These are phyloP conservation scores for Trifolium fragiferum DNA, from an alignment of 306 rosid species.

Conservation along the genomic window DNA sequence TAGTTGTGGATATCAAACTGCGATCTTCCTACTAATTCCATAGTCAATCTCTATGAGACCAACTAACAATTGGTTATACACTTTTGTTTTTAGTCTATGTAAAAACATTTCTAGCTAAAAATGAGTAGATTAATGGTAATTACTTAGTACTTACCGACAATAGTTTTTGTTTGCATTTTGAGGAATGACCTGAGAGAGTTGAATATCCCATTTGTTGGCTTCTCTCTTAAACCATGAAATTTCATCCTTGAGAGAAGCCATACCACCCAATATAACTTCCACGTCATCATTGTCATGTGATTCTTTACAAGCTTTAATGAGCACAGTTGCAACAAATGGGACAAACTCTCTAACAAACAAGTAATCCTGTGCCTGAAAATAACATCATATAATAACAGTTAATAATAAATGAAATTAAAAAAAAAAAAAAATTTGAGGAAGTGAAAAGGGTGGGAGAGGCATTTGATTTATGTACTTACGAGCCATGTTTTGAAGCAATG, in stretches of 20 bases:
- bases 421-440: neutral
- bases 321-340: constrained; percentile 64
- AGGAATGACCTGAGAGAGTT: constrained; percentile 58
- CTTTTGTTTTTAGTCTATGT: too few species aligned
- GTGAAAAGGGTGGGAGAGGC: neutral
- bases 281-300: constrained; percentile 57
- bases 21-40: too few species aligned
- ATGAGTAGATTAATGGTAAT: neutral
- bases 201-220: constrained; percentile 62
- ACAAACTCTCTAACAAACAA: constrained; percentile 72
- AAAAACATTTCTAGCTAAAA: too few species aligned
- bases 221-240: constrained; percentile 76
- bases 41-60: too few species aligned
- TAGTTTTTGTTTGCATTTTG: constrained; percentile 54
- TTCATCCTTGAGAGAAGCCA: constrained; percentile 73
- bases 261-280: constrained; percentile 63
- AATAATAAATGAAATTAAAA: neutral
- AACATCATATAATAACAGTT: neutral
- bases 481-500: constrained; percentile 81
- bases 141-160: constrained; percentile 58
- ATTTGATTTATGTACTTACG: constrained; percentile 37
- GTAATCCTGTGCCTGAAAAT: constrained; percentile 81
- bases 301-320: constrained; percentile 74
- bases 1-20: too few species aligned
- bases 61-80: too few species aligned